Evolutionary conservation across 1,284 basidiomycete genomes (phyloP).

Genomic region (Irpex rosettiformis): DNA sequence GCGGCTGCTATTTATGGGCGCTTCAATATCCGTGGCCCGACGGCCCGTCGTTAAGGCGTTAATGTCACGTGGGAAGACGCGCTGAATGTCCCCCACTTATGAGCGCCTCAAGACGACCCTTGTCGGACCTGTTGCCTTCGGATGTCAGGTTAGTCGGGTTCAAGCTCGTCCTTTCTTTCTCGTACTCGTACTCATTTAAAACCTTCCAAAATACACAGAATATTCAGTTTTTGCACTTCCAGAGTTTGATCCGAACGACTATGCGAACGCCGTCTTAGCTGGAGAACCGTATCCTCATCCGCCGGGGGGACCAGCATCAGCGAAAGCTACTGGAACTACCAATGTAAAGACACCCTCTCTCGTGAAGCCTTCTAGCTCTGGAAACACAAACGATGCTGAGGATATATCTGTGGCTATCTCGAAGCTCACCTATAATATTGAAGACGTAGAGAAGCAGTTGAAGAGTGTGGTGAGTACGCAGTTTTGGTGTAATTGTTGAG

Average conservation of each 20-base stretch:
- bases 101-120: not conserved
- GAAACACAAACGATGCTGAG: constrained; percentile 33
- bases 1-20: too few relatives aligned
- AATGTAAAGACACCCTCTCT: not conserved
- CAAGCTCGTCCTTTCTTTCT: not conserved
- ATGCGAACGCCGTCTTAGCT: constrained; percentile 84
- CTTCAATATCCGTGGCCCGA: not conserved
- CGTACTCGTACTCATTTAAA: not conserved
- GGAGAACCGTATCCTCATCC: constrained; percentile 63
- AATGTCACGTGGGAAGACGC: too few relatives aligned
- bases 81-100: too few relatives aligned
- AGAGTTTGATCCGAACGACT: constrained; percentile 82
- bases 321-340: not conserved
- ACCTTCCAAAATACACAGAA: constrained; percentile 43
- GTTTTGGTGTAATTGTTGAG: not conserved
- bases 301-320: not conserved
- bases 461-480: constrained; percentile 65
- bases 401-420: constrained; percentile 86
- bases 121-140: not conserved
- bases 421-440: constrained; percentile 79
- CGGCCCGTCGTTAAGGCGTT: too few relatives aligned
- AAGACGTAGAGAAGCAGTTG: constrained; percentile 86
- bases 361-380: not conserved
- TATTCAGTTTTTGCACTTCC: constrained; percentile 65
- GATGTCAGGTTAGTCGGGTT: constrained; percentile 9